phyloP scores from a whole-genome alignment of 768 basidiomycete species.

The Leccinum uliginosum region DNA sequence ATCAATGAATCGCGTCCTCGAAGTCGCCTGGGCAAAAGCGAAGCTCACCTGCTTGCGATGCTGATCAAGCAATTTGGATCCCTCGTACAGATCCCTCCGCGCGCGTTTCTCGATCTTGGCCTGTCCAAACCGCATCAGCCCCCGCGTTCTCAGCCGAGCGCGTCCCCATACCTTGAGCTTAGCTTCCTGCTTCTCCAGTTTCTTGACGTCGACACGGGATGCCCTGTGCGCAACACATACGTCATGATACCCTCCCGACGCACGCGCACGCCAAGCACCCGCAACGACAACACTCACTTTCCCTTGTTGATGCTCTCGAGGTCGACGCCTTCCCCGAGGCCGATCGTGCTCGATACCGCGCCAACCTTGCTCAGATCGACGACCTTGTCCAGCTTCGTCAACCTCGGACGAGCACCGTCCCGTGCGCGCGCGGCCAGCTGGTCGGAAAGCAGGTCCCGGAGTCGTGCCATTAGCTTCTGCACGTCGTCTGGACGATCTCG shows the following conservation, averaged over 20 bases:
- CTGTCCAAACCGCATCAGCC: slow-evolving; percentile 34
- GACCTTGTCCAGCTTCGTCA: slow-evolving; percentile 78
- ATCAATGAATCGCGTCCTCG: background rate
- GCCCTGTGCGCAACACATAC: slow-evolving; percentile 46
- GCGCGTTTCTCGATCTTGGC: slow-evolving; percentile 98
- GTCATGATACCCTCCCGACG: background rate
- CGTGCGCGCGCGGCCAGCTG: slow-evolving; percentile 56
- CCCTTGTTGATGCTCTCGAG: slow-evolving; percentile 91
- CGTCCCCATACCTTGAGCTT: slow-evolving; percentile 68
- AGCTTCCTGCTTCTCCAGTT: slow-evolving; percentile 94
- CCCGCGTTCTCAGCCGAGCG: background rate
- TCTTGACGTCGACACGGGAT: slow-evolving; percentile 90
- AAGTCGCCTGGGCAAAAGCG: background rate
- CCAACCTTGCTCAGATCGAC: slow-evolving; percentile 83
- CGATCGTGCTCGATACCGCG: slow-evolving; percentile 75
- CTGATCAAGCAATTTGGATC: slow-evolving; percentile 90
- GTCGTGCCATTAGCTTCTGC: slow-evolving; percentile 61
- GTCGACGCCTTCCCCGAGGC: slow-evolving; percentile 78
- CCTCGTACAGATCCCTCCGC: slow-evolving; percentile 87
- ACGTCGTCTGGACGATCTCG: slow-evolving; percentile 55
- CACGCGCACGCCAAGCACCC: slow-evolving; percentile 2
- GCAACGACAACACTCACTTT: slow-evolving; percentile 52
- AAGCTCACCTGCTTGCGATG: slow-evolving; percentile 76
- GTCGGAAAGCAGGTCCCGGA: slow-evolving; percentile 61
- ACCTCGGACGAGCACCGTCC: slow-evolving; percentile 57